phyloP scores from a whole-genome alignment of 768 basidiomycete species.

The Russula earlei region DNA sequence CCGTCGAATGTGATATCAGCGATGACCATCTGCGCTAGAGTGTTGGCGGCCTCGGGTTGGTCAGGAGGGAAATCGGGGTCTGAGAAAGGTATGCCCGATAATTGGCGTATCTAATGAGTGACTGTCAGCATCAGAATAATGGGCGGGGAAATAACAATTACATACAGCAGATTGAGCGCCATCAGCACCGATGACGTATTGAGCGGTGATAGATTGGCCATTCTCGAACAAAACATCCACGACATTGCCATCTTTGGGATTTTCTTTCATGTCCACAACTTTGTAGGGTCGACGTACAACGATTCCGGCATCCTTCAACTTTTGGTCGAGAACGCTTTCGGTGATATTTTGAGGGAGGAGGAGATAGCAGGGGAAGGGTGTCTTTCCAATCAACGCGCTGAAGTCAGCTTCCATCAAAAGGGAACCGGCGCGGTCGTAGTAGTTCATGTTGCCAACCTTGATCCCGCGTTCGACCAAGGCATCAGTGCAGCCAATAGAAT shows the following conservation, averaged over 20 bases:
- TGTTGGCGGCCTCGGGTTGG: conserved; percentile 23
- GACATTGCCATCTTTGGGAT: conserved; percentile 23
- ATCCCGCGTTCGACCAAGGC: conserved; percentile 31
- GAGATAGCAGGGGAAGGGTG: conserved; percentile 36
- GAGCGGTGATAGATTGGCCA: conserved; percentile 34
- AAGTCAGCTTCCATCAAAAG: conserved; percentile 28
- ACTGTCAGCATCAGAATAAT: background rate
- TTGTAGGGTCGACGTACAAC: conserved; percentile 31
- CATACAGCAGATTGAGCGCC: conserved; percentile 37
- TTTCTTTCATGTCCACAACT: conserved; percentile 30
- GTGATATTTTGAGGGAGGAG: conserved; percentile 37
- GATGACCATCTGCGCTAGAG: conserved; percentile 33
- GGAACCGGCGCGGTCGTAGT: conserved; percentile 26
- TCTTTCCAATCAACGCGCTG: conserved; percentile 30
- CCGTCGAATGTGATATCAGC: conserved; percentile 37
- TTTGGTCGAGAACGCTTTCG: conserved; percentile 33
- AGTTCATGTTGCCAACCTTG: conserved; percentile 23
- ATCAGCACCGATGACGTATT: conserved; percentile 44
- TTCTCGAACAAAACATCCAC: conserved; percentile 39
- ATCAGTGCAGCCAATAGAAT: conserved; percentile 37
- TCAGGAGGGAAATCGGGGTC: conserved; percentile 32
- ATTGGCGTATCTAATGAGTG: conserved; percentile 33
- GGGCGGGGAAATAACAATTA: background rate
- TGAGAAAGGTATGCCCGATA: conserved; percentile 34
- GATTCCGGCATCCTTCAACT: conserved; percentile 28